phyloP scores from a whole-genome alignment of 2,329 filamentous ascomycete genomes.

The Tolypocladium cylindrosporum region DNA sequence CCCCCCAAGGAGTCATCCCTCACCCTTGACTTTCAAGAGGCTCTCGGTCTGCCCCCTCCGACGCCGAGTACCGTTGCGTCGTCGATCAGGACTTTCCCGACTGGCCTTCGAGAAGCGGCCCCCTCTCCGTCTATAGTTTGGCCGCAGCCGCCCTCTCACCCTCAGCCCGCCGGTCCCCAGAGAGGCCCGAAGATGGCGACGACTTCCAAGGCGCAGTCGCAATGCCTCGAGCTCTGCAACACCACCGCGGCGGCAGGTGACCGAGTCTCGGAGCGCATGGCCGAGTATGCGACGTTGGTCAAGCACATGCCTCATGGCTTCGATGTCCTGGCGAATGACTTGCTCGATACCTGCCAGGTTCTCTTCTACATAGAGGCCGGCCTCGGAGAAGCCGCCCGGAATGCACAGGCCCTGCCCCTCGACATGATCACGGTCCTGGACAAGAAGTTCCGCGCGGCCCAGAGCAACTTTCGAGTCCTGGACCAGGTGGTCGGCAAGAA shows the following conservation, averaged over 20 bases:
- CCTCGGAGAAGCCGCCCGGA: constrained; percentile 41
- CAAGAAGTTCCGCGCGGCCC: constrained; percentile 50
- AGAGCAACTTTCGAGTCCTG: constrained; percentile 52
- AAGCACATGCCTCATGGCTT: constrained; percentile 46
- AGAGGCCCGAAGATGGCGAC: constrained; percentile 3
- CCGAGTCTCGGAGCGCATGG: constrained; percentile 53
- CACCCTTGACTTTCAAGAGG: constrained; percentile 4
- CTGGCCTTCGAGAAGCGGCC: background rate
- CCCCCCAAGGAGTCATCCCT: constrained; percentile 4
- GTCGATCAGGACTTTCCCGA: background rate
- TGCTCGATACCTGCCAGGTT: constrained; percentile 56
- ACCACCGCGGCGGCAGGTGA: constrained; percentile 51
- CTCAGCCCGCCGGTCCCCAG: background rate
- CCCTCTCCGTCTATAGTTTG: background rate
- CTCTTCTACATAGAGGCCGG: constrained; percentile 61
- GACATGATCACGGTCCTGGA: constrained; percentile 56
- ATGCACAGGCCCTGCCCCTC: constrained; percentile 41
- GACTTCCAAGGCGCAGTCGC: constrained; percentile 17
- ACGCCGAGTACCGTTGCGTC: background rate
- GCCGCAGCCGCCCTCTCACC: background rate
- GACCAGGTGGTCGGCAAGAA: constrained; percentile 53
- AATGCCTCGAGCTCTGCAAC: constrained; percentile 37
- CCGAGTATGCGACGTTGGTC: constrained; percentile 51
- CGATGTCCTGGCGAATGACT: constrained; percentile 51
- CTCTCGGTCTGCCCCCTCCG: constrained; percentile 3